phyloP scores from a whole-genome alignment of 176 grass and related monocot genomes.

The Musa itinerans region DNA sequence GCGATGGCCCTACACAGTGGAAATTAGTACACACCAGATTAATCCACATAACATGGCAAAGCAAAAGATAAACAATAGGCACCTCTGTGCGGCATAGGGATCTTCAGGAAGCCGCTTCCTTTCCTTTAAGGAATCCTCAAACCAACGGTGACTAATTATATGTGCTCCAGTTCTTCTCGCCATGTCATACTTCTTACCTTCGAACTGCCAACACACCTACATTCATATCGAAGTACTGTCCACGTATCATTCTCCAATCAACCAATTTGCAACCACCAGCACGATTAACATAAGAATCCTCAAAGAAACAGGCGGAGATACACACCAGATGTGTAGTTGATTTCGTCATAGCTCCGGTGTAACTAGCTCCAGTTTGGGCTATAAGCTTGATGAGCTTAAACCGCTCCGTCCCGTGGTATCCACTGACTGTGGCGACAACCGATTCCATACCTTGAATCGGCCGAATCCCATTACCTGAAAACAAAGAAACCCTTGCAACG shows the following conservation, averaged over 20 bases:
- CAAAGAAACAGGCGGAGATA: neutral
- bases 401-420: constrained; percentile 66
- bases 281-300: neutral
- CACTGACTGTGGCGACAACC: constrained; percentile 83
- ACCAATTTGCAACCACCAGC: neutral
- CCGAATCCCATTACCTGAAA: constrained; percentile 22
- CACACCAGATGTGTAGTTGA: constrained; percentile 83
- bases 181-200: constrained; percentile 81
- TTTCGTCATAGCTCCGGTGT: constrained; percentile 62
- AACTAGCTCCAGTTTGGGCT: constrained; percentile 61
- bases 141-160: constrained; percentile 73
- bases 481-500: neutral
- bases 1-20: neutral
- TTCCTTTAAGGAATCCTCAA: constrained; percentile 55
- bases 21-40: neutral
- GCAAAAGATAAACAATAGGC: neutral
- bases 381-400: constrained; percentile 94
- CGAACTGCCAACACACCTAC: constrained; percentile 78
- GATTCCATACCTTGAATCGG: constrained; percentile 47
- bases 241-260: neutral
- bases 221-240: neutral
- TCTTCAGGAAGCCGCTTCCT: constrained; percentile 58
- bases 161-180: constrained; percentile 38
- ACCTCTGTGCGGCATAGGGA: constrained; percentile 67
- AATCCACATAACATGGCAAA: neutral